Base-by-base conservation (phyloP, 306 rosid genomes). In the Quercus aquifolioides region DNA sequence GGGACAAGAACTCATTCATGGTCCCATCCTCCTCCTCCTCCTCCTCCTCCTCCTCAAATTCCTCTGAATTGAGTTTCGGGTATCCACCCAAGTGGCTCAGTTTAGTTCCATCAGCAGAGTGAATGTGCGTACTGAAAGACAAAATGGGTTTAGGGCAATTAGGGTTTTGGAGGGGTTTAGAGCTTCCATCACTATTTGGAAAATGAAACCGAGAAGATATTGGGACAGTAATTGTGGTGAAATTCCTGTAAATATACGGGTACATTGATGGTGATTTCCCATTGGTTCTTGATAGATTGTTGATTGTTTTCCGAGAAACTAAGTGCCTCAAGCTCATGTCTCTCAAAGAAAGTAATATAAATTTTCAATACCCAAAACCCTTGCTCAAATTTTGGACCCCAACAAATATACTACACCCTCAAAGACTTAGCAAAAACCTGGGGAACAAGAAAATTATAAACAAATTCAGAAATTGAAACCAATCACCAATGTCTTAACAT, bases 1-100 rank as follows among this genome's bases (percentile, higher is more conserved):
- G 80, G 9, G 98, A 91, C 59, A 95, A 69, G 62, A 95, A 95
- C 76, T 95, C 98, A 69, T 83, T 85, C 55, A 90, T 86, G 1
- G 85, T 76, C 49, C 82, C 91, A 11, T 89, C 95, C 7, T 69
- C 86, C 21, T 82, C 86, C 17, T 82, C 86, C 28, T 26, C 86
- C 28, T 26, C 23, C 26, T 25, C 26, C n/a, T 41, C 86, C 4
- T 49, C 54, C 51, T n/a, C 72, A 6, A 72, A 56, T 63, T 73
- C 87, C 63, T 74, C 78, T 0, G 82, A 51, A 58, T 55, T 70
- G 8, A 58, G 76, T 28, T 60, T 77, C 0, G 78, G 78, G 35
- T 82, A 84, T 19, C 21, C 31, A 6, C 9, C 84, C 3, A 81
- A 78, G 79, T 43, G 80, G 55, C 79, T 49, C 74, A 71, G 74